Percentiles rank a stretch among this genome's conserved stretches.
Evolutionary conservation across 352 stramenopile species (phyloP).

Genomic region (Phytophthora idaei): DNA sequence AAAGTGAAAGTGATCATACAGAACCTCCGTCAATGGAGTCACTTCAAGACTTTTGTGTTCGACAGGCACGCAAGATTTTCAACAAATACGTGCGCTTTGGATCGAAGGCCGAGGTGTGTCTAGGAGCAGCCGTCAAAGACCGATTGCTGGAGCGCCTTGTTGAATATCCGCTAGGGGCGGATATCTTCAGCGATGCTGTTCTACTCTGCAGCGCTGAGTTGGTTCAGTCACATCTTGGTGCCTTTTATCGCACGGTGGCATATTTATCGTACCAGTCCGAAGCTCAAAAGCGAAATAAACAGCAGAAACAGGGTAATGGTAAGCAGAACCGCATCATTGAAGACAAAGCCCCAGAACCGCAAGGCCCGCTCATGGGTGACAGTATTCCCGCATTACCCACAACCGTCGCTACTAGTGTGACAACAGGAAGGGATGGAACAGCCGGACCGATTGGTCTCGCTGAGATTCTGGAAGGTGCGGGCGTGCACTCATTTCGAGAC

Average conservation of each 20-base stretch:
- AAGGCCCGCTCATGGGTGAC: not conserved
- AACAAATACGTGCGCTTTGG: conserved; percentile 80
- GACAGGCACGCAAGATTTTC: conserved; percentile 76
- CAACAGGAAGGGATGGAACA: conserved; percentile 2
- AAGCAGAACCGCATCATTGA: conserved; percentile 25
- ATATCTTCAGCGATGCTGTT: conserved; percentile 68
- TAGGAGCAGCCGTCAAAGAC: conserved; percentile 50
- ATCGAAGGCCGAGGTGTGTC: conserved; percentile 70
- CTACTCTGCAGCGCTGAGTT: conserved; percentile 65
- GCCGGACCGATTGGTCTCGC: conserved; percentile 23
- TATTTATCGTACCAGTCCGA: conserved; percentile 54
- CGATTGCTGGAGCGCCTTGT: conserved; percentile 49
- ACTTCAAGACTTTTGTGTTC: conserved; percentile 62
- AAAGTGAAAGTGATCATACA: not conserved
- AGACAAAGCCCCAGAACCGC: conserved; percentile 1
- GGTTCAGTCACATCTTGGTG: conserved; percentile 64
- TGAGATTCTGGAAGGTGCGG: conserved; percentile 57
- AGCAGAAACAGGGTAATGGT: conserved; percentile 10
- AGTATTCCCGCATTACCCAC: conserved; percentile 9
- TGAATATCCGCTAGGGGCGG: conserved; percentile 48
- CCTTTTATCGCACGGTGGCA: conserved; percentile 53
- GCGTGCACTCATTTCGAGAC: conserved; percentile 60
- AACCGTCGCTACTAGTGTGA: not conserved
- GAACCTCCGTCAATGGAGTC: conserved; percentile 29
- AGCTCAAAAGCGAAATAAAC: conserved; percentile 17